Conservation (phyloP, 139 green algal species). For the Auxenochlorella pyrenoidosa region DNA sequence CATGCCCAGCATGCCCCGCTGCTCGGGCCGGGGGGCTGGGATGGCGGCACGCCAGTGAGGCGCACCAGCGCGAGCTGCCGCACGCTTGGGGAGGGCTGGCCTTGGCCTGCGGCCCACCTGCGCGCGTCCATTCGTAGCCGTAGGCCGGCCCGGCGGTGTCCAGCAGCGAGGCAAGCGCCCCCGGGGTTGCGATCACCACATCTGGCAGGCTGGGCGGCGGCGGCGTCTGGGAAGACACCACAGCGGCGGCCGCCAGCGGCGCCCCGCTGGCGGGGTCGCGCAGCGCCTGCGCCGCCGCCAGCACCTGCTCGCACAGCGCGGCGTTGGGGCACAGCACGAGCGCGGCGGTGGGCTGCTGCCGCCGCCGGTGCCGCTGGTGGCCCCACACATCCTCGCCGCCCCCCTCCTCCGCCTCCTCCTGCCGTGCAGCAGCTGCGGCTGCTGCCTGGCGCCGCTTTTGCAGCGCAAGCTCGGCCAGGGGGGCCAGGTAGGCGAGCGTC, state of each 20-base stretch:
- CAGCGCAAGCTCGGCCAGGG: conserved; percentile 73
- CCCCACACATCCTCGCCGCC: not conserved
- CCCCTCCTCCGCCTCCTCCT: no score
- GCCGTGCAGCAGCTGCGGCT: not conserved
- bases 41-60: no score
- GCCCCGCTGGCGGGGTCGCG: conserved; percentile 25
- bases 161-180: conserved; percentile 64
- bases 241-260: conserved; percentile 52
- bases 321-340: conserved; percentile 93
- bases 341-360: conserved; percentile 7
- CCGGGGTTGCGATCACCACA: conserved; percentile 81
- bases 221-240: conserved; percentile 63
- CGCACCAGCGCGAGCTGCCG: no score
- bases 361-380: not conserved
- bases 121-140: conserved; percentile 74
- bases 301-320: conserved; percentile 82
- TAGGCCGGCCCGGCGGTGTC: conserved; percentile 53
- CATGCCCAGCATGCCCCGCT: not conserved
- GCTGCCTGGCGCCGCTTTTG: not conserved
- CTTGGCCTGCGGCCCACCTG: conserved; percentile 26
- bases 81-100: no score
- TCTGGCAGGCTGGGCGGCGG: conserved; percentile 70
- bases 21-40: no score
- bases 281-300: conserved; percentile 45
- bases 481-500: conserved; percentile 92